Conservation (phyloP, 169 alveolate genomes). For the Theileria luwenshuni region DNA sequence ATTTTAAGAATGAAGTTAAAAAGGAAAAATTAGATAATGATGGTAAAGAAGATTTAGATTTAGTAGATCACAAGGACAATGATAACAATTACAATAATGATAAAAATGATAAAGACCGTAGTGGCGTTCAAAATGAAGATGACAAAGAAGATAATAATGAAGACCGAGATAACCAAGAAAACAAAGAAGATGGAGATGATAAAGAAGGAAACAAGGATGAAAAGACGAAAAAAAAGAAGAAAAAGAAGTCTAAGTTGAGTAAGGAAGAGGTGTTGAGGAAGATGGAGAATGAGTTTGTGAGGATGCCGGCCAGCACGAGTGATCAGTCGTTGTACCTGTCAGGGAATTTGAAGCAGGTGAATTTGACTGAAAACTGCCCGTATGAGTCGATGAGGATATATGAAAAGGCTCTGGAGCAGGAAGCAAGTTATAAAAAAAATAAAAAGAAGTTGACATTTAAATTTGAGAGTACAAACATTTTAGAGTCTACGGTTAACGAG, state of each 20-base stretch:
- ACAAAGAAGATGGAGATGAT: slow-evolving; percentile 25
- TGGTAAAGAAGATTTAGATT: not conserved
- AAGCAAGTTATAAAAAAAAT: slow-evolving; percentile 6
- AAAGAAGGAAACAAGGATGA: slow-evolving; percentile 17
- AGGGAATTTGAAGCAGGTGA: slow-evolving; percentile 37
- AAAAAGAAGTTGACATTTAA: slow-evolving; percentile 8
- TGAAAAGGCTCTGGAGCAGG: slow-evolving; percentile 19
- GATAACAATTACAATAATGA: not conserved
- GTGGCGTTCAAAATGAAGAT: not conserved
- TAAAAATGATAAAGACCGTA: not conserved
- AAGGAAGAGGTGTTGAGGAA: slow-evolving; percentile 33
- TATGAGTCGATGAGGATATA: slow-evolving; percentile 39
- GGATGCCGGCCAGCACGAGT: slow-evolving; percentile 51
- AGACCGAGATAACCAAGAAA: slow-evolving; percentile 7
- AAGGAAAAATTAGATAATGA: slow-evolving; percentile 22
- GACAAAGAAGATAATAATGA: not conserved
- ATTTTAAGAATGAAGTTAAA: slow-evolving; percentile 37
- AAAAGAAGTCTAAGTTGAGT: slow-evolving; percentile 27
- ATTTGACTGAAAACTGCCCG: slow-evolving; percentile 40
- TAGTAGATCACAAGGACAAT: not conserved
- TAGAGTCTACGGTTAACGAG: slow-evolving; percentile 34
- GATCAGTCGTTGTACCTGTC: slow-evolving; percentile 22
- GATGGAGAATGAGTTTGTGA: slow-evolving; percentile 33
- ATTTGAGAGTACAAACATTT: slow-evolving; percentile 9
- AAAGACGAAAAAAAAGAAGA: slow-evolving; percentile 32